Base-by-base conservation (phyloP, 2,329 filamentous ascomycete species). In the Penicillium palitans region DNA sequence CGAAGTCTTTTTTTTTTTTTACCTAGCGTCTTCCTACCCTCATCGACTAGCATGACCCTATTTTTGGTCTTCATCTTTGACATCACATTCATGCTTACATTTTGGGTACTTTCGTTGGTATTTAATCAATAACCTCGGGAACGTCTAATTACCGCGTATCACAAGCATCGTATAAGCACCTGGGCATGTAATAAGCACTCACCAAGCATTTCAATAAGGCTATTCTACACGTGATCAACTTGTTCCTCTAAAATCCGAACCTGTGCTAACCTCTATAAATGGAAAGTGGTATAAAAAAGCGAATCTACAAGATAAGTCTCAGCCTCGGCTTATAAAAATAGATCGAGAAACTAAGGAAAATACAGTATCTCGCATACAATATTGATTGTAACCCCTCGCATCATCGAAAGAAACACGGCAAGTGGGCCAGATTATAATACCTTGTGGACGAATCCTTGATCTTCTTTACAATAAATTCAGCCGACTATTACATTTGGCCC, bases 401-500 rank as follows among this genome's bases (percentile, higher is more conserved):
- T 33, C 6, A 44, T 27, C 6, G 7, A 40, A 42, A 21, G 12
- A 27, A 44, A 46, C n/a, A 33, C 55, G 50, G 44, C 29, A 57
- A 57, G 55, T 54, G 49, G 50, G 44, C 37, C 55, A n/a, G 2
- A 40, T 7, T 15, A 12, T 21, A 29, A 33, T 24, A 27, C 25
- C 25, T 3, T 15, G 3, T 29, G 21, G 17, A 45, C 44, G 31
- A 49, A 49, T 37, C 25, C 21, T 8, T 35, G 46, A 49, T 37
- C 46, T 35, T 12, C 2, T 21, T 33, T 21, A 17, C 19, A 47
- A 15, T 9, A 25, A 27, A 35, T 47, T 15, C 33, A 35, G 33
- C 15, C n/a, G 4, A 47, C 48, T 39, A 52, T 57, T 48, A n/a
- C 27, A 50, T 12, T 21, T 35, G 37, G 35, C 19, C 49, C 55